phyloP scores from a whole-genome alignment of 2,329 filamentous ascomycete genomes.

The Fonsecaea monophora region DNA sequence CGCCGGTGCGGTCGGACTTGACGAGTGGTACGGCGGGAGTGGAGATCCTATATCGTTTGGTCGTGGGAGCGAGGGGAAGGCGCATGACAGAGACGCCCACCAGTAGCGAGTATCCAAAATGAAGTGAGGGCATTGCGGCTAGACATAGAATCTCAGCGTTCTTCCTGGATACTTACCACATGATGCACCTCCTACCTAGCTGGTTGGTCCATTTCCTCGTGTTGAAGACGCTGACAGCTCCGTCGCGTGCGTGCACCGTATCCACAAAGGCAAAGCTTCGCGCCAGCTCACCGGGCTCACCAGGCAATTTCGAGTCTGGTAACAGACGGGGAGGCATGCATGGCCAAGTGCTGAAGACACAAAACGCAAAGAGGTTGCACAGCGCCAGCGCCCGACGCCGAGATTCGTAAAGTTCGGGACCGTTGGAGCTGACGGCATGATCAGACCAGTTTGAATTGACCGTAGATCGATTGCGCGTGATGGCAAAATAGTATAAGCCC shows the following conservation, averaged over 20 bases:
- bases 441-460: conserved; percentile 38
- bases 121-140: conserved; percentile 59
- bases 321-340: conserved; percentile 60
- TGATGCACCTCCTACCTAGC: conserved; percentile 11
- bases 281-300: conserved; percentile 62
- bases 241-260: conserved; percentile 61
- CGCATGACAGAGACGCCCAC: conserved; percentile 60
- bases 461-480: conserved; percentile 43
- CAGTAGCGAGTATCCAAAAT: conserved; percentile 52
- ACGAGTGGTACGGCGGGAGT: neutral
- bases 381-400: conserved; percentile 58
- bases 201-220: conserved; percentile 38
- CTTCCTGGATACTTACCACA: conserved; percentile 28
- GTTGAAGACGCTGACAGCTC: conserved; percentile 58
- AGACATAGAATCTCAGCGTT: conserved; percentile 45
- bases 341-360: conserved; percentile 56
- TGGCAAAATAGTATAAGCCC: conserved; percentile 55
- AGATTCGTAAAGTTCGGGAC: conserved; percentile 60
- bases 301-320: conserved; percentile 60
- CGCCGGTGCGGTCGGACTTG: neutral
- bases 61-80: conserved; percentile 64
- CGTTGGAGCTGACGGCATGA: conserved; percentile 40
- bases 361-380: conserved; percentile 58
- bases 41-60: conserved; percentile 50
- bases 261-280: conserved; percentile 66